phyloP scores from a whole-genome alignment of 176 grass and related monocot genomes.

The Puya raimondii region DNA sequence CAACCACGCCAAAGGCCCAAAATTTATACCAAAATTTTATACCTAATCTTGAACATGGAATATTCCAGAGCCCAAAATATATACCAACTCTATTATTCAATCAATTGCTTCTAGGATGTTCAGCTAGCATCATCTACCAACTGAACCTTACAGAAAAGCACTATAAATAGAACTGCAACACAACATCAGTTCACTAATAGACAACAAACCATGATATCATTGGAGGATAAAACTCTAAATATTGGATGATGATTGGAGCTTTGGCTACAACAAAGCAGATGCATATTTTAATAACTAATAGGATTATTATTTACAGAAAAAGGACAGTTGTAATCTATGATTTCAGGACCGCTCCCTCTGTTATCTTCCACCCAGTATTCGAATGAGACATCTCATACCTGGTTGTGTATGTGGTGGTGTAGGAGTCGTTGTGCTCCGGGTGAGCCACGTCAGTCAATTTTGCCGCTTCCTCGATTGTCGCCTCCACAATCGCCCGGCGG shows the following conservation, averaged over 20 bases:
- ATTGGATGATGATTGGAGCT: neutral
- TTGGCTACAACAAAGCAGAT: neutral
- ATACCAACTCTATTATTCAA: neutral
- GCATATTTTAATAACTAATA: neutral
- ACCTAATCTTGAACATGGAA: too few species aligned
- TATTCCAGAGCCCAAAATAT: neutral
- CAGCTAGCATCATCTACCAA: neutral
- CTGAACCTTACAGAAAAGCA: neutral
- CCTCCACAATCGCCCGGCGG: constrained; percentile 56
- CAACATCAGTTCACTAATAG: neutral
- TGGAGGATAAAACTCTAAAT: neutral
- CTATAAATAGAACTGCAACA: neutral
- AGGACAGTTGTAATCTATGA: constrained; percentile 17
- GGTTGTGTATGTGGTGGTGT: constrained; percentile 49
- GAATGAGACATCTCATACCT: constrained; percentile 63
- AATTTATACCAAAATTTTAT: too few species aligned
- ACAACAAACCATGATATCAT: neutral
- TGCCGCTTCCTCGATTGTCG: constrained; percentile 61
- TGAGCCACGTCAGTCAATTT: constrained; percentile 33
- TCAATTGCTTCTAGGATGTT: neutral
- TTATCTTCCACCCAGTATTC: constrained; percentile 73
- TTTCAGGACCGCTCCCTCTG: constrained; percentile 65
- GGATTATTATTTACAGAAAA: constrained; percentile 18
- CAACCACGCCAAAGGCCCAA: too few species aligned
- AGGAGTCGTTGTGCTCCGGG: constrained; percentile 39